Conservation (phyloP, 306 rosid genomes). For the Pachyrhizus erosus region DNA sequence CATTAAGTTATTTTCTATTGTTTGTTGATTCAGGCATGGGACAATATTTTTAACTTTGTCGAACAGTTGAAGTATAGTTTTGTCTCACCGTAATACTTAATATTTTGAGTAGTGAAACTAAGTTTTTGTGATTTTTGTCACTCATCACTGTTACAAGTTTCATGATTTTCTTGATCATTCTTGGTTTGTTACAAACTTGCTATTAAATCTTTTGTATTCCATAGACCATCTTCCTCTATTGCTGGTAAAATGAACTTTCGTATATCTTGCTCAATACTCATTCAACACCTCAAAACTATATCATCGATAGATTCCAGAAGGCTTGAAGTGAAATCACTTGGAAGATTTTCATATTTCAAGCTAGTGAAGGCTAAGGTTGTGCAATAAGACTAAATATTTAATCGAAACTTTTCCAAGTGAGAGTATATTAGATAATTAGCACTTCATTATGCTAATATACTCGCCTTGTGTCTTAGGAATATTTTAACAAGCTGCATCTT, state of each 20-base stretch:
- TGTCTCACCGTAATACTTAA: not conserved
- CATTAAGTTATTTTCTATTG: not conserved
- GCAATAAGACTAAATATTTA: not conserved
- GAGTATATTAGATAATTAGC: not conserved
- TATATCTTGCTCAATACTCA: not conserved
- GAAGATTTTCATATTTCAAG: not conserved
- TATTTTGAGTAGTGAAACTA: not conserved
- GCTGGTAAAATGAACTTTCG: not conserved
- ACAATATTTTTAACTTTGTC: not conserved
- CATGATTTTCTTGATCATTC: not conserved
- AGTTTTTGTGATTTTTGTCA: not conserved
- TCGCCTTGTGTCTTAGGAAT: not conserved
- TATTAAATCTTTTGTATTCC: not conserved
- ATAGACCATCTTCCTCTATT: not conserved
- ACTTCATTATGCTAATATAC: not conserved
- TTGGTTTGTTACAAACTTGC: not conserved
- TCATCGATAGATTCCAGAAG: not conserved
- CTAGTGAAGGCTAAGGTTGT: not conserved
- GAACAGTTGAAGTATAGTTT: not conserved
- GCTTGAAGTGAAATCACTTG: not conserved
- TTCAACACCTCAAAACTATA: not conserved
- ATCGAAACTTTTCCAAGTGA: not conserved
- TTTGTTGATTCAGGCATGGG: conserved; percentile 2
- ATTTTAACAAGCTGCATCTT: not conserved
- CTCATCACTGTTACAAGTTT: not conserved